Evolutionary conservation across 108 stramenopile species (phyloP).

Genomic region (Skeletonema grethae): DNA sequence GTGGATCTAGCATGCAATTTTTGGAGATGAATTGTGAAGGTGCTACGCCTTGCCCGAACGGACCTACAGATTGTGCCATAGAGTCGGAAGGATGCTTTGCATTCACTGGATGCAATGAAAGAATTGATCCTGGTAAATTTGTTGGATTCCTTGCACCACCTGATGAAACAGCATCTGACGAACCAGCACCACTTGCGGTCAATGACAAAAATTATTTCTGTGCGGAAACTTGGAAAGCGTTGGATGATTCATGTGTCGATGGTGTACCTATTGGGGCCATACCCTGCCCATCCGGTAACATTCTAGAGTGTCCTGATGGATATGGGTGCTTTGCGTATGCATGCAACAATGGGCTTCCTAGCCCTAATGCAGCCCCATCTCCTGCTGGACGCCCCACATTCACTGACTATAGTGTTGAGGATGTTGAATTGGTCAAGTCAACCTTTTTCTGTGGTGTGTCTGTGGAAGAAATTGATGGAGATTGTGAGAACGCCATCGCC

Average conservation of each 20-base stretch:
- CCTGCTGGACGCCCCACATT: conserved; percentile 1
- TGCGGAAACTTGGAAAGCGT: conserved; percentile 30
- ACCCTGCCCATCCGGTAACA: conserved; percentile 46
- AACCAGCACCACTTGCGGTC: neutral
- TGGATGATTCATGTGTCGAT: conserved; percentile 41
- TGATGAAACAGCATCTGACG: neutral
- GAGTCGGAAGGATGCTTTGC: conserved; percentile 46
- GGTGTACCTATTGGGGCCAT: conserved; percentile 37
- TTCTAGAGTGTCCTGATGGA: conserved; percentile 39
- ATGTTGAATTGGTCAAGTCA: conserved; percentile 19
- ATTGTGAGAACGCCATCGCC: conserved; percentile 22
- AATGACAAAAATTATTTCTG: conserved; percentile 23
- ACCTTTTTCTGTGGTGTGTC: conserved; percentile 43
- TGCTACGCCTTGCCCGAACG: conserved; percentile 49
- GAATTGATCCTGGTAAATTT: conserved; percentile 47
- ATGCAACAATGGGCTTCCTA: conserved; percentile 21
- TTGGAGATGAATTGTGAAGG: conserved; percentile 50
- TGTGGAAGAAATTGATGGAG: conserved; percentile 42
- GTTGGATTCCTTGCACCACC: conserved; percentile 42
- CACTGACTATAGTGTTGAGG: neutral
- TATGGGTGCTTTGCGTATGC: conserved; percentile 49
- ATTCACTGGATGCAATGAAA: conserved; percentile 42
- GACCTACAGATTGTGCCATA: conserved; percentile 35
- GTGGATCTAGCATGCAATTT: conserved; percentile 47
- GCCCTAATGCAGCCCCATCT: conserved; percentile 15